These are phyloP conservation scores for Amanita pallidorosea DNA, from an alignment of 768 basidiomycete genomes.

Conservation along the genomic window DNA sequence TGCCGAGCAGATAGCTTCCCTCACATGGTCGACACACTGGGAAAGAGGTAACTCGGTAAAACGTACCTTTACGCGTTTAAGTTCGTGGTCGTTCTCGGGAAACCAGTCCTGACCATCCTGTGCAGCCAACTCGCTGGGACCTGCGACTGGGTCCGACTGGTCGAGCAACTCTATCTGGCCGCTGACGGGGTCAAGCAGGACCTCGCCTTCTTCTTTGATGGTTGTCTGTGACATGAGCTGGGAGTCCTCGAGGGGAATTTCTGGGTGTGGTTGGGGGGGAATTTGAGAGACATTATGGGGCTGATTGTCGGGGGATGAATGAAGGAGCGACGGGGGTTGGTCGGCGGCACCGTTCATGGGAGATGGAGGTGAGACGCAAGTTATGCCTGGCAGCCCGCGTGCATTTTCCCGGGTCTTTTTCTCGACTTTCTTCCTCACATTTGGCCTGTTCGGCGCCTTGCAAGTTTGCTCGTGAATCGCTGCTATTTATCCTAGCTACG, in stretches of 20 bases:
- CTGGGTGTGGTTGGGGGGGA: background rate
- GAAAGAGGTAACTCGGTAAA: slow-evolving; percentile 10
- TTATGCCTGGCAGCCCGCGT: background rate
- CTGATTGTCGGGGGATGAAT: slow-evolving; percentile 15
- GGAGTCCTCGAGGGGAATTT: background rate
- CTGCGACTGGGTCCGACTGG: slow-evolving; percentile 25
- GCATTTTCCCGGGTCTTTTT: background rate
- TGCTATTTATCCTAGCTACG: background rate
- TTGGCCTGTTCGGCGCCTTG: background rate
- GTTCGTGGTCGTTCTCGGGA: slow-evolving; percentile 56
- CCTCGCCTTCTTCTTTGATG: slow-evolving; percentile 26
- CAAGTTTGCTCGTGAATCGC: background rate
- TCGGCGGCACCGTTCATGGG: slow-evolving; percentile 33
- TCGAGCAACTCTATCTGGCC: slow-evolving; percentile 38
- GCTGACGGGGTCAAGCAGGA: slow-evolving; percentile 22
- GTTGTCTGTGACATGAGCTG: slow-evolving; percentile 6
- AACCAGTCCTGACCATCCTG: slow-evolving; percentile 51
- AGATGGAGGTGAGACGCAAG: slow-evolving; percentile 9
- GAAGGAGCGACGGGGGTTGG: slow-evolving; percentile 20
- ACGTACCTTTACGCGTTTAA: slow-evolving; percentile 79
- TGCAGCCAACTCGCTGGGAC: slow-evolving; percentile 24
- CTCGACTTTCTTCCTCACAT: slow-evolving; percentile 4
- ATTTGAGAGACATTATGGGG: slow-evolving; percentile 4
- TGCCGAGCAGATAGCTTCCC: background rate
- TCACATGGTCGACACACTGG: slow-evolving; percentile 7